These are phyloP conservation scores for Monilinia fructigena DNA, from an alignment of 2,329 filamentous ascomycete species.

Conservation along the genomic window DNA sequence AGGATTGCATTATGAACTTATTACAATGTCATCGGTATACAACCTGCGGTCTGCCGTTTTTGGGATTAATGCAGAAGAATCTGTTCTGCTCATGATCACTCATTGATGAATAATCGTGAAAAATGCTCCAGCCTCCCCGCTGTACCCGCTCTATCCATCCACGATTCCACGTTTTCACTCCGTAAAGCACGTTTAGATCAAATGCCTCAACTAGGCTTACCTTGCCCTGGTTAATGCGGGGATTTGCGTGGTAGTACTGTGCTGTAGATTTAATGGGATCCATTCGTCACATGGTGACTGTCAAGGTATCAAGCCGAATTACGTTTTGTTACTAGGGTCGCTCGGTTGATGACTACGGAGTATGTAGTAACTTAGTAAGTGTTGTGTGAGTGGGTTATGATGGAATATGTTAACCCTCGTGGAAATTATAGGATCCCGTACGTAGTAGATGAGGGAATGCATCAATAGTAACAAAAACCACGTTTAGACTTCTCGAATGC, in stretches of 20 bases:
- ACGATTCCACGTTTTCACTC: not conserved
- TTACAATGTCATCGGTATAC: not conserved
- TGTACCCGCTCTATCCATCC: conserved; percentile 5
- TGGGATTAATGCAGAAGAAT: not conserved
- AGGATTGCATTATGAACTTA: not conserved
- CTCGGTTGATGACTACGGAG: not conserved
- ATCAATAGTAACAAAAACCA: too few relatives aligned
- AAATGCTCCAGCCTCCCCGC: not conserved
- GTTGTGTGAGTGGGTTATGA: not conserved
- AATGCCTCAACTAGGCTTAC: not conserved
- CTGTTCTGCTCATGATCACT: not conserved
- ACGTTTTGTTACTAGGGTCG: not conserved
- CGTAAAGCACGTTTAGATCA: not conserved
- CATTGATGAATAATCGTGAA: not conserved
- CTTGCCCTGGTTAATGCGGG: not conserved
- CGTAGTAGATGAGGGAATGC: too few relatives aligned
- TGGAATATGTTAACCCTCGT: too few relatives aligned
- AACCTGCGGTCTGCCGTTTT: not conserved
- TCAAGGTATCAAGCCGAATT: too few relatives aligned
- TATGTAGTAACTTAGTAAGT: not conserved
- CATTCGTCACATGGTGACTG: too few relatives aligned
- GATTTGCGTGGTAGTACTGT: not conserved
- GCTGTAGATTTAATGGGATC: too few relatives aligned
- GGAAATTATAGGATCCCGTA: too few relatives aligned
- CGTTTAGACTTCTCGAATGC: too few relatives aligned